A percentile compares a stretch with the other conserved stretches of the same genome.
These are phyloP conservation scores for Saturnispora hagleri DNA, from an alignment of 805 yeast genomes.

Conservation along the genomic window DNA sequence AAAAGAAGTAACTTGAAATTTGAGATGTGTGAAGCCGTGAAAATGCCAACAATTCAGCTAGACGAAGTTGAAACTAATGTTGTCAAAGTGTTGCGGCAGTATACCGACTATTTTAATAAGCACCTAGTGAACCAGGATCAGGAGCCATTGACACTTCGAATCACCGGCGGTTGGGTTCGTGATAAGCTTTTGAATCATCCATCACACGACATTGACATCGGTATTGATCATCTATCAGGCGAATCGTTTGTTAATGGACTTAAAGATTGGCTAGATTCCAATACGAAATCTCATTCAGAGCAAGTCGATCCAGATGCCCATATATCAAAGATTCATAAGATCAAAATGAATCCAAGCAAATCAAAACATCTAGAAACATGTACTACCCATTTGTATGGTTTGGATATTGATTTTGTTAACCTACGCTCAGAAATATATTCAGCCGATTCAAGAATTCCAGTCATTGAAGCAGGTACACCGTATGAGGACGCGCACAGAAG, in stretches of 20 bases:
- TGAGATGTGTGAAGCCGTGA: background rate
- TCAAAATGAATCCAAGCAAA: conserved; percentile 89
- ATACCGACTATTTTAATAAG: conserved; percentile 20
- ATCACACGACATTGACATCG: conserved; percentile 86
- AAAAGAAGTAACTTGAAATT: background rate
- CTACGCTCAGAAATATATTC: conserved; percentile 82
- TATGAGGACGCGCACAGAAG: conserved; percentile 84
- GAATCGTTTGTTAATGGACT: conserved; percentile 71
- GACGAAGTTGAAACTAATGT: conserved; percentile 20
- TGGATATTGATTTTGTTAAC: conserved; percentile 92
- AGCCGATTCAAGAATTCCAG: conserved; percentile 77
- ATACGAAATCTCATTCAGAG: conserved; percentile 11
- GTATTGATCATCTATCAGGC: conserved; percentile 78
- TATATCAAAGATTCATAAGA: conserved; percentile 42
- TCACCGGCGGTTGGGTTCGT: conserved; percentile 98
- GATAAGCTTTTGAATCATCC: conserved; percentile 78
- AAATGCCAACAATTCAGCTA: conserved; percentile 14
- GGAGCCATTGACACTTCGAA: conserved; percentile 40
- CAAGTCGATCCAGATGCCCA: conserved; percentile 4
- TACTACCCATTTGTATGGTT: conserved; percentile 72
- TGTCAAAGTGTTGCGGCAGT: conserved; percentile 19
- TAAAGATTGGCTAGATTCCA: conserved; percentile 35
- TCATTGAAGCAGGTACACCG: conserved; percentile 77
- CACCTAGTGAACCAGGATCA: conserved; percentile 2
- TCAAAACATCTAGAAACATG: conserved; percentile 96